Evolutionary conservation across 2,329 filamentous ascomycete genomes (phyloP).

Genomic region (Fusarium anthophilum): DNA sequence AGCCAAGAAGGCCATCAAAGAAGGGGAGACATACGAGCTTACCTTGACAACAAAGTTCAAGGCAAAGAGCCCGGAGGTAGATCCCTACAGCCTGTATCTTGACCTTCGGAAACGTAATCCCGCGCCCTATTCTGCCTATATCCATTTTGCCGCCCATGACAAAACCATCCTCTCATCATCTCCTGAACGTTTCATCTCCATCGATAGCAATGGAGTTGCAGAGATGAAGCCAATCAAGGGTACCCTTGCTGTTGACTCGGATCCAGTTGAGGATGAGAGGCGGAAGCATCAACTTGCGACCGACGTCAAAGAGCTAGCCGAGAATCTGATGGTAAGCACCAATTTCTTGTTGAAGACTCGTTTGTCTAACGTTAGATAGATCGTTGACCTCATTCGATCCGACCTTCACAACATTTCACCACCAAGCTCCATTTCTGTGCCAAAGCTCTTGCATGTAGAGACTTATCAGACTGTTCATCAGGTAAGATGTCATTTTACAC

Average conservation of each 20-base stretch:
- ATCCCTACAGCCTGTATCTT: neutral
- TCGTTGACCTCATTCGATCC: neutral
- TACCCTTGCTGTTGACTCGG: neutral
- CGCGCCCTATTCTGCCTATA: neutral
- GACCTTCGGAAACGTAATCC: neutral
- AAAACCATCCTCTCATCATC: neutral
- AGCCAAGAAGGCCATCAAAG: neutral
- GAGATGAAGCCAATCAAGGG: neutral
- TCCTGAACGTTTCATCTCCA: neutral
- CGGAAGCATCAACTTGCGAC: neutral
- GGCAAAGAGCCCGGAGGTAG: neutral
- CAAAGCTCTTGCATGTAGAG: neutral
- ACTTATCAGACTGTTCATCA: neutral
- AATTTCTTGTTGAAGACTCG: fast-evolving
- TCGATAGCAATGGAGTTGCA: neutral
- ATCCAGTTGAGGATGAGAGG: neutral
- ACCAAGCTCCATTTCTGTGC: neutral
- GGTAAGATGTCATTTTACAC: neutral
- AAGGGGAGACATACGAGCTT: neutral
- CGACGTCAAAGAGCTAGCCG: neutral
- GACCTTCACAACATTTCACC: neutral
- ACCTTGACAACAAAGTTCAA: neutral
- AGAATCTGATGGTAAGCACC: neutral
- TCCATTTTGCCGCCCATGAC: neutral
- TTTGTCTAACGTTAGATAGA: fast-evolving